phyloP scores from a whole-genome alignment of 495 filamentous ascomycete species.

The Aspergillus saccharolyticus region DNA sequence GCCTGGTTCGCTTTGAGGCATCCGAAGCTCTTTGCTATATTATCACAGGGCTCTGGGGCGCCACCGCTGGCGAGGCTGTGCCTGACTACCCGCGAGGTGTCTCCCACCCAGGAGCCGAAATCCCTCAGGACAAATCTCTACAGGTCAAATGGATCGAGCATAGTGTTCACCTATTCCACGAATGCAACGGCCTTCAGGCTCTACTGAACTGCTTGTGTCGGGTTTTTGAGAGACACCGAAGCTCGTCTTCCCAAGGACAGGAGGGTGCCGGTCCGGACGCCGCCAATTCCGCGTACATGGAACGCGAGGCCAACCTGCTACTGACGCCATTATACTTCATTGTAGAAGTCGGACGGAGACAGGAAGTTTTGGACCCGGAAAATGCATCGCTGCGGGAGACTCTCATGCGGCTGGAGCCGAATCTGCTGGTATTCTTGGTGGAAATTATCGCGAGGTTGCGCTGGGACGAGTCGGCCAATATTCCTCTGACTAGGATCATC shows the following conservation, averaged over 20 bases:
- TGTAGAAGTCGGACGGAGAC: constrained; percentile 59
- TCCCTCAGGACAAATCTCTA: constrained; percentile 43
- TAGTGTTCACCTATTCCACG: constrained; percentile 54
- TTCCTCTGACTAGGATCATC: constrained; percentile 65
- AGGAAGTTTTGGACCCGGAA: constrained; percentile 27
- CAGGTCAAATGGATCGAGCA: constrained; percentile 68
- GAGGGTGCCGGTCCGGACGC: constrained; percentile 31
- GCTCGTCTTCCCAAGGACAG: constrained; percentile 22
- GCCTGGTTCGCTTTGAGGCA: constrained; percentile 52
- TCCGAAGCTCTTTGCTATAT: constrained; percentile 75
- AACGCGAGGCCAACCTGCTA: constrained; percentile 46
- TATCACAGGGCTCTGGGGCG: constrained; percentile 70
- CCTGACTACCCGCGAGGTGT: constrained; percentile 25
- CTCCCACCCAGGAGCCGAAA: constrained; percentile 29
- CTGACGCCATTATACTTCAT: constrained; percentile 67
- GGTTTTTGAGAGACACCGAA: constrained; percentile 49
- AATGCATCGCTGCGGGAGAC: constrained; percentile 32
- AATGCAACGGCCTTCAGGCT: constrained; percentile 53
- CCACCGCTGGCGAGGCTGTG: constrained; percentile 54
- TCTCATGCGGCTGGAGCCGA: constrained; percentile 53
- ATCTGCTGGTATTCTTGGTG: constrained; percentile 66
- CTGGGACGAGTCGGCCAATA: constrained; percentile 74
- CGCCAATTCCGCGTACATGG: constrained; percentile 28
- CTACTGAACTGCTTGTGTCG: constrained; percentile 57
- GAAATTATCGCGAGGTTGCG: constrained; percentile 70